Base-by-base conservation (phyloP, 352 stramenopile species). In the Phytophthora kernoviae region DNA sequence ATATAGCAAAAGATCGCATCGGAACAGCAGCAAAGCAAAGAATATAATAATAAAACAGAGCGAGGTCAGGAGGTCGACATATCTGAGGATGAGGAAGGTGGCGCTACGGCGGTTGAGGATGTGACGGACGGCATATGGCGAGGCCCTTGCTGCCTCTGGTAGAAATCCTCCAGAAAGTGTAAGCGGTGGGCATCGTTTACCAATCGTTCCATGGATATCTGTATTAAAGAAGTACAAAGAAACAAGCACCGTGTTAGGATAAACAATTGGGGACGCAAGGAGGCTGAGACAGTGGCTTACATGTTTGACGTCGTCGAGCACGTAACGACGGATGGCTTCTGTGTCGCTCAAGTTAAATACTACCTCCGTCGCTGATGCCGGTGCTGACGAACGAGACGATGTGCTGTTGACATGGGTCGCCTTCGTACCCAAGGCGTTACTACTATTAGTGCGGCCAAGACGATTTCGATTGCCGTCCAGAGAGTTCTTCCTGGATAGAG, bases 141-240 rank as follows among this genome's bases (percentile, higher is more conserved):
- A 53, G 47, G 14, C 47, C 42, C 46, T 52, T 69, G 62, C 30
- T 57, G 65, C 46, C 62, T 71, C 47, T 75, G 67, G 42, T 84
- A 88, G 22, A 85, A 68, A 21, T 80, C 68, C 59, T 93, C 86
- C 42, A 94, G 65, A 54, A 82, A 90, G 44, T 84, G 71, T 47
- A 93, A 75, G 15, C 84, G 83, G 57, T 88, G 85, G 40, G 81
- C 81, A 45, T 93, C 78, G 20, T 77, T 64, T n/a, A 94, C 81
- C 21, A 94, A 77, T 30, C 82, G 77, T 46, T 90, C 82, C 59
- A 94, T 88, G 30, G 83, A 90, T 68, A 94, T 91, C 79, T 91
- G 36, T 34, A 57, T 44, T 41, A 22, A 11, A 12, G 24, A 49
- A 27, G 14, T 37, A 60, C 9, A 52, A 49, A 40, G 6, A 54